Evolutionary conservation across 73 alveolate species (phyloP).

Genomic region (Breviolum minutum): DNA sequence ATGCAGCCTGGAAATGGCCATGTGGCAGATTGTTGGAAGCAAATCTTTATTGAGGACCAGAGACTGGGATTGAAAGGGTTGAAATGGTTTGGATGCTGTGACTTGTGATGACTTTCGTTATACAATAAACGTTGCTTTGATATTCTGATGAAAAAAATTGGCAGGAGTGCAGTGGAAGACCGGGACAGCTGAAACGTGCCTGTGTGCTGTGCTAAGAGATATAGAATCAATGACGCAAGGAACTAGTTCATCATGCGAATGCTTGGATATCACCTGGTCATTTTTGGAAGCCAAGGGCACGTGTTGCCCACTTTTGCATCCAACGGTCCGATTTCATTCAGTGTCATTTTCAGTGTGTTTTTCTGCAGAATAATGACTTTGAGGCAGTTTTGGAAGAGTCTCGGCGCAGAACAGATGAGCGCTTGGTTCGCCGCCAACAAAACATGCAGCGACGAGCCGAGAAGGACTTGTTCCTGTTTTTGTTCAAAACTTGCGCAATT

Average conservation of each 20-base stretch:
- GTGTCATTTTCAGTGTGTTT: neutral
- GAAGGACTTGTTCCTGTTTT: neutral
- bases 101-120: too few relatives aligned
- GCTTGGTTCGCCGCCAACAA: neutral
- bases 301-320: too few relatives aligned
- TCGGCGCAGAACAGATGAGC: neutral
- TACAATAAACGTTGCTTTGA: too few relatives aligned
- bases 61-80: too few relatives aligned
- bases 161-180: conserved; percentile 28
- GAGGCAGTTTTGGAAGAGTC: conserved; percentile 30
- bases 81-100: too few relatives aligned
- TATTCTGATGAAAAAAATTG: neutral
- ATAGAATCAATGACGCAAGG: too few relatives aligned
- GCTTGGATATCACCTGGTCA: too few relatives aligned
- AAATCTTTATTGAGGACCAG: conserved; percentile 1
- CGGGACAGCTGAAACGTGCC: conserved; percentile 19
- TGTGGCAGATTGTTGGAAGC: neutral
- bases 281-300: too few relatives aligned
- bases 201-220: neutral
- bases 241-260: too few relatives aligned
- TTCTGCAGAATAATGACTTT: neutral
- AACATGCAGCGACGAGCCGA: conserved; percentile 8
- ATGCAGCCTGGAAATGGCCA: neutral
- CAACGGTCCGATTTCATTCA: too few relatives aligned
- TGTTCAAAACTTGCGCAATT: neutral